Evolutionary conservation across 805 yeast genomes (phyloP), one percentile per base, ranked within the genome.

Genomic region (Wickerhamiella azyma): DNA sequence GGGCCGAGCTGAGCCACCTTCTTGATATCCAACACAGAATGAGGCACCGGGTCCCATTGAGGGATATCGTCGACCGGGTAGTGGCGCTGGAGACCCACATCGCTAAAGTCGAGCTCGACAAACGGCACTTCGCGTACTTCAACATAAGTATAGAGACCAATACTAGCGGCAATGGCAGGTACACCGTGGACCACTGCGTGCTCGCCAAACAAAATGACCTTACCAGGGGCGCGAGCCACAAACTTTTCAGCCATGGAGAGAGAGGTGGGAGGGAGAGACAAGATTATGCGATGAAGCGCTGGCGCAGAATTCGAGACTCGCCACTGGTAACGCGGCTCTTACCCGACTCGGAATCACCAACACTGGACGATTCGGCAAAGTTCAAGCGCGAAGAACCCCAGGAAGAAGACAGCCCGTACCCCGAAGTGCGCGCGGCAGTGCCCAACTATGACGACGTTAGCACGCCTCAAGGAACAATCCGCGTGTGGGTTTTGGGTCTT

Each of bases 91-190:
- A 89, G 73, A 7, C 70, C 63, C 45, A 89, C 84, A 62, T 86
- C 96, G 6, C 95, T 94, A 61, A 88, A 85, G 53, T 83, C 85
- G 51, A 89, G 66, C 24, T 68, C 66, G 39, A 88, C 68, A 0
- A 59, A 55, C 40, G 69, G 64, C 24, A 41, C 49, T 1, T 73
- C 69, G 2, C 76, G 62, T 1, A 83, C 92, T 17, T 82, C 64
- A 7, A 88, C 63, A 55, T 85, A 89, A 0, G 96, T 83, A 56
- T 96, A 73, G 48, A 92, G 67, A 6, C 92, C 80, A 9, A 89
- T 73, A 3, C 96, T 92, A 0, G 97, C 96, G 1, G 98, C 97
- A 44, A 92, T 83, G 10, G 96, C 97, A 1, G 96, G 96, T 66
- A 77, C 83, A 39, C 83, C 79, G 60, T 83, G 84, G 0, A 92